Conservation (phyloP, 257 asterid genomes). For the Sherardia arvensis region DNA sequence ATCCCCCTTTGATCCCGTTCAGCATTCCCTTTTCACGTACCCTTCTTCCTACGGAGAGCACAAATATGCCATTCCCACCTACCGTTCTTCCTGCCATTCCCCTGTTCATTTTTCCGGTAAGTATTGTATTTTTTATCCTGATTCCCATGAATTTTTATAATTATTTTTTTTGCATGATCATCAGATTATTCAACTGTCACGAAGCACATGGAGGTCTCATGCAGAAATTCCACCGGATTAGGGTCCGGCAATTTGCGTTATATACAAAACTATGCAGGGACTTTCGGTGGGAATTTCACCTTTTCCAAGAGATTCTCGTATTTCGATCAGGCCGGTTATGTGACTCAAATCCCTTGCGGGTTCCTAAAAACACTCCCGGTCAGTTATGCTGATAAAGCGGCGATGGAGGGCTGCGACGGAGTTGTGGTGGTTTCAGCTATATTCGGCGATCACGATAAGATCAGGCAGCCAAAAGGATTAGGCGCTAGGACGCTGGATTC, state of each 20-base stretch:
- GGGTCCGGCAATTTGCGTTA: constrained; percentile 38
- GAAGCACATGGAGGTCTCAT: constrained; percentile 30
- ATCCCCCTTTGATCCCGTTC: constrained; percentile 68
- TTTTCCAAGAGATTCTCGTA: constrained; percentile 37
- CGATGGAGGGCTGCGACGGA: constrained; percentile 62
- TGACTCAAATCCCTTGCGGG: constrained; percentile 63
- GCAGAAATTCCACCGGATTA: constrained; percentile 24
- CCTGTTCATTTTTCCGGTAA: constrained; percentile 79
- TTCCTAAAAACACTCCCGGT: constrained; percentile 57
- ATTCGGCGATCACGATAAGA: constrained; percentile 83
- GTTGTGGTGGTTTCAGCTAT: constrained; percentile 79
- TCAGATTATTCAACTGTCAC: constrained; percentile 52
- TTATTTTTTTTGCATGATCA: not conserved
- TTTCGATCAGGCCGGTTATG: constrained; percentile 32
- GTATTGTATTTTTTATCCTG: not conserved
- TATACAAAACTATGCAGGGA: constrained; percentile 35
- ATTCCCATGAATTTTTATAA: constrained; percentile 2
- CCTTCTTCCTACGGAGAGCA: constrained; percentile 90
- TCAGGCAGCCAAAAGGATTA: constrained; percentile 83
- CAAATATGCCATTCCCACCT: constrained; percentile 67
- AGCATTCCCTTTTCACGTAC: constrained; percentile 50
- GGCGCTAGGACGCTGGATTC: constrained; percentile 50
- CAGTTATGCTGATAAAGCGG: constrained; percentile 35
- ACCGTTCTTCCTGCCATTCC: constrained; percentile 70
- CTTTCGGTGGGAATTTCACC: constrained; percentile 76